Percentiles rank a stretch among this genome's conserved stretches.
These are phyloP conservation scores for Cryptosporidium ubiquitum DNA, from an alignment of 169 alveolate species.

Conservation along the genomic window DNA sequence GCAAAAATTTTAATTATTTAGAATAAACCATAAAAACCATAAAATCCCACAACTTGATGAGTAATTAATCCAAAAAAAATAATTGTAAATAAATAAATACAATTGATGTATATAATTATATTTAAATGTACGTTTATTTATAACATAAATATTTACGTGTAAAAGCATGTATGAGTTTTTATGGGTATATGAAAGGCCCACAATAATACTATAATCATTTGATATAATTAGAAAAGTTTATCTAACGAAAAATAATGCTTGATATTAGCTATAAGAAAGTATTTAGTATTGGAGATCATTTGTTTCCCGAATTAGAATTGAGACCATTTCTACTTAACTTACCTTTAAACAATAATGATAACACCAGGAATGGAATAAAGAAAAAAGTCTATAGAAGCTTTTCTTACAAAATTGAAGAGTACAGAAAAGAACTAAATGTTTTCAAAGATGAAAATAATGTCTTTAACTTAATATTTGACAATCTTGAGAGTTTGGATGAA, in stretches of 20 bases:
- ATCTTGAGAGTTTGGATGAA: not conserved
- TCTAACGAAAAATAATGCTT: not conserved
- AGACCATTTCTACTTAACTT: conserved; percentile 19
- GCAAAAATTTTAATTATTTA: not conserved
- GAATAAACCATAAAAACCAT: not conserved
- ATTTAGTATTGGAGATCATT: conserved; percentile 11
- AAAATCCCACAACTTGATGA: not conserved
- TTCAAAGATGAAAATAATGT: not conserved
- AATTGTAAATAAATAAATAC: too few species aligned
- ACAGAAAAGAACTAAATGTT: conserved; percentile 2
- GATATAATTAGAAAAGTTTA: not conserved
- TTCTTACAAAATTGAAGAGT: conserved; percentile 8
- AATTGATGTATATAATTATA: too few species aligned
- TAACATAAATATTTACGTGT: not conserved
- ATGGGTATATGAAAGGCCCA: not conserved
- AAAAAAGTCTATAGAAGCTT: conserved; percentile 4
- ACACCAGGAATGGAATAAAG: conserved; percentile 7
- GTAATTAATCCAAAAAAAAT: not conserved
- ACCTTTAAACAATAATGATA: conserved; percentile 2
- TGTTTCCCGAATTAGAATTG: not conserved
- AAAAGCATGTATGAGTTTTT: not conserved
- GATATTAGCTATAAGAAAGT: conserved; percentile 6
- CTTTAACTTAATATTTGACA: not conserved
- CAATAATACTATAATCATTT: too few species aligned
- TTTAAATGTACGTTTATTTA: too few species aligned